These are phyloP conservation scores for Coniella vitis DNA, from an alignment of 2,329 filamentous ascomycete species.

Conservation along the genomic window DNA sequence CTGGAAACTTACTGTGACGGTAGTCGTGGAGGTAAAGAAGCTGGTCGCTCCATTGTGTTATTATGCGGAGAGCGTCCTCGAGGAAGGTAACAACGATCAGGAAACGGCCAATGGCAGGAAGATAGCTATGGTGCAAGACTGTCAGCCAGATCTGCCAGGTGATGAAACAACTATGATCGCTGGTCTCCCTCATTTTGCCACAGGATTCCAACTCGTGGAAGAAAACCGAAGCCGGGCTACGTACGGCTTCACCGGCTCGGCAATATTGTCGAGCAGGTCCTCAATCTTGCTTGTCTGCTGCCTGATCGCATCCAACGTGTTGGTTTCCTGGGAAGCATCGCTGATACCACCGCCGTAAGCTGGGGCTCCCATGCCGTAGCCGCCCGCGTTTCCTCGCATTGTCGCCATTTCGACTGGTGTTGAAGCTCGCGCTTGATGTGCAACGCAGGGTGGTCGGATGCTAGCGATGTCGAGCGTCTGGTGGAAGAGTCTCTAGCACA, in stretches of 20 bases:
- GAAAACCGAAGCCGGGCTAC: constrained; percentile 29
- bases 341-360: constrained; percentile 74
- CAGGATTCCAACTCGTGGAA: neutral
- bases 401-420: constrained; percentile 12
- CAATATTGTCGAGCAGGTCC: constrained; percentile 78
- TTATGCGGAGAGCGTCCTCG: constrained; percentile 90
- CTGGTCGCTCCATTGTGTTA: constrained; percentile 97
- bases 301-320: constrained; percentile 79
- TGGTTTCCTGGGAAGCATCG: constrained; percentile 61
- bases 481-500: neutral
- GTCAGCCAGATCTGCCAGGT: constrained; percentile 19
- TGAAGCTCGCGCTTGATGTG: neutral
- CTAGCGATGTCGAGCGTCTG: neutral
- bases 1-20: constrained; percentile 67
- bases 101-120: constrained; percentile 93
- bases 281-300: constrained; percentile 98
- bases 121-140: constrained; percentile 54
- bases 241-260: constrained; percentile 92
- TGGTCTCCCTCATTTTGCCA: neutral
- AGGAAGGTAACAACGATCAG: constrained; percentile 97
- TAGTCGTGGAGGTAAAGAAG: constrained; percentile 89
- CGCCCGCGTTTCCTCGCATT: constrained; percentile 15
- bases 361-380: constrained; percentile 27
- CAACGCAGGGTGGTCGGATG: neutral
- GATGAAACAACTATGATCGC: neutral